Conservation (phyloP, 2,329 filamentous ascomycete genomes). For the Colletotrichum sp. region DNA sequence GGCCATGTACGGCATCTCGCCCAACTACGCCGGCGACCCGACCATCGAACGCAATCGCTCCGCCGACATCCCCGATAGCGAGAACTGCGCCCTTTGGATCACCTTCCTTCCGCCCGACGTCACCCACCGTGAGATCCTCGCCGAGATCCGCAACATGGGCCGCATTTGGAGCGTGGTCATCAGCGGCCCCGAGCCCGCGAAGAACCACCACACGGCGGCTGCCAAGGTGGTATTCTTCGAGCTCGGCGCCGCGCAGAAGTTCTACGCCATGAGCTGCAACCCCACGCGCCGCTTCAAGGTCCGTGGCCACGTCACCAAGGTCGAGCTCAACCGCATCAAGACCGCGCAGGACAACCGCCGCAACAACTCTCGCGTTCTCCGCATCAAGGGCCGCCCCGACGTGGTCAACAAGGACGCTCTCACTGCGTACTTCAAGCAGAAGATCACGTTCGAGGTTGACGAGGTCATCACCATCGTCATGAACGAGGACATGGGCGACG, state of each 20-base stretch:
- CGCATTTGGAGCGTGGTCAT: conserved; percentile 58
- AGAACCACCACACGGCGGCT: conserved; percentile 40
- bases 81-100: conserved; percentile 59
- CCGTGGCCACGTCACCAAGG: conserved; percentile 37
- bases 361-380: conserved; percentile 50
- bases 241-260: conserved; percentile 39
- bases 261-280: conserved; percentile 25
- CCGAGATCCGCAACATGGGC: conserved; percentile 47
- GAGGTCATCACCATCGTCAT: conserved; percentile 36
- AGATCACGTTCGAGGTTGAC: conserved; percentile 55
- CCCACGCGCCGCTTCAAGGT: conserved; percentile 38
- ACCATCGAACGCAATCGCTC: conserved; percentile 39
- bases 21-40: conserved; percentile 44
- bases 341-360: conserved; percentile 29
- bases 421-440: conserved; percentile 41
- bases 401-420: conserved; percentile 50
- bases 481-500: conserved; percentile 30
- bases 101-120: conserved; percentile 52
- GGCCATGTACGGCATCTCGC: conserved; percentile 26
- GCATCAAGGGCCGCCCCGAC: conserved; percentile 48
- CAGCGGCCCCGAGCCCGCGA: conserved; percentile 47
- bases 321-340: conserved; percentile 55
- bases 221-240: conserved; percentile 57
- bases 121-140: conserved; percentile 48
- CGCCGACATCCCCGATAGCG: conserved; percentile 39